Percentiles rank a stretch among this genome's conserved stretches.
phyloP scores from a whole-genome alignment of 2,329 filamentous ascomycete species.

The Curvularia sp. region DNA sequence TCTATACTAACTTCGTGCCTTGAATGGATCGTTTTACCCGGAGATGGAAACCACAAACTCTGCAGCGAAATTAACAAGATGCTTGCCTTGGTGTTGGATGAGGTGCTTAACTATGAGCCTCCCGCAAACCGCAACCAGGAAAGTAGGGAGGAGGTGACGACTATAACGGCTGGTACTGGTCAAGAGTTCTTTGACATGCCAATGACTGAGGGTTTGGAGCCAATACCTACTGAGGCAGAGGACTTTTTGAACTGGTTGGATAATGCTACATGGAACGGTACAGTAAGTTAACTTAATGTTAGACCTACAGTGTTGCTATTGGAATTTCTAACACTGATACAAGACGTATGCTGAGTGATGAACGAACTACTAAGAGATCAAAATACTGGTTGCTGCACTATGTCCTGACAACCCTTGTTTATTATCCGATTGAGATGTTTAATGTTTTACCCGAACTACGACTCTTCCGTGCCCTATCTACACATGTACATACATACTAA shows the following conservation, averaged over 20 bases:
- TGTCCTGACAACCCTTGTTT: not conserved
- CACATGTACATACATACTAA: constrained; percentile 7
- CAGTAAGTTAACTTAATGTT: constrained; percentile 20
- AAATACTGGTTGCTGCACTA: not conserved
- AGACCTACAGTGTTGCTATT: not conserved
- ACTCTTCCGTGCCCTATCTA: not conserved
- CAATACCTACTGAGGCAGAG: constrained; percentile 47
- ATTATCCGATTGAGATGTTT: not conserved
- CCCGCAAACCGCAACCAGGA: constrained; percentile 27
- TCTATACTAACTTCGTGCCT: constrained; percentile 47
- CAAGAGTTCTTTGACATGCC: constrained; percentile 46
- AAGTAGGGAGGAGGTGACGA: constrained; percentile 16
- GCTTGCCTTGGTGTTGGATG: constrained; percentile 45
- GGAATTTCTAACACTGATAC: not conserved
- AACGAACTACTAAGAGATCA: not conserved
- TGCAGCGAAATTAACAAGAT: constrained; percentile 50
- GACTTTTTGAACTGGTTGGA: constrained; percentile 49
- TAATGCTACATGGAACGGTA: constrained; percentile 48
- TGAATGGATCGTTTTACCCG: constrained; percentile 46
- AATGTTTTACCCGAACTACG: not conserved
- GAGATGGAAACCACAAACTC: constrained; percentile 47
- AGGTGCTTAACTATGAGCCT: constrained; percentile 48
- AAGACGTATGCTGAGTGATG: not conserved
- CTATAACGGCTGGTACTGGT: constrained; percentile 23
- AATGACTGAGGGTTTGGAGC: constrained; percentile 47